Base-by-base conservation (phyloP, 805 yeast genomes). In the Schwanniomyces sp. region DNA sequence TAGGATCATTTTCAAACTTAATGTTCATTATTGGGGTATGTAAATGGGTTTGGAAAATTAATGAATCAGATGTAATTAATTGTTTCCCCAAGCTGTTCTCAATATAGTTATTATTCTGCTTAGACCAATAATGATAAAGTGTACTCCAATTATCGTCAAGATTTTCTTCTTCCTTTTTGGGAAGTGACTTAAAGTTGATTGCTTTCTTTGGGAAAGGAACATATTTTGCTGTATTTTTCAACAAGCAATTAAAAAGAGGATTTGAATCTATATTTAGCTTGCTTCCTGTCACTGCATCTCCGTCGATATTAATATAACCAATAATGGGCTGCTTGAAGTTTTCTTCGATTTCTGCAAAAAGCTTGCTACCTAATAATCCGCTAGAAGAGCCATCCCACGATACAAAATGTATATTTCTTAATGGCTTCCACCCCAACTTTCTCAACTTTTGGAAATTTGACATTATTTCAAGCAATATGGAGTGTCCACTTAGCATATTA, bases 381-480 rank as follows among this genome's bases (percentile, higher is more conserved):
- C 60, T 59, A 26, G 60, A 59, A 7, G 68, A 55, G 1, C 70
- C 76, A 48, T 73, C 78, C 73, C 75, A 72, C 1, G 74, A 68
- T 2, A 72, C 62, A 54, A 73, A 71, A 44, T 67, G 62, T 34
- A 73, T 66, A 10, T 60, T 63, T 38, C 78, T 58, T 29, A 72
- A 55, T 1, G 78, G 78, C 49, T 63, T 67, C 78, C 78, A 73
- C 2, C 78, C 78, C 39, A 62, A 40, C 27, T 56, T 51, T 14
- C 53, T 55, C 45, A 73, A 58, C 43, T 59, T 55, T 17, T 64
- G 62, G 43, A 64, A 65, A 40, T 68, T 64, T 14, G 72, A 54
- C 66, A 73, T 64, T 5, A 70, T 61, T 47, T 73, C 77, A 34
- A 73, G 57, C 48, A 73, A 50, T 16, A 73, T 54, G 1, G 70